phyloP scores from a whole-genome alignment of 2,329 filamentous ascomycete species.

The Fusarium metavorans region DNA sequence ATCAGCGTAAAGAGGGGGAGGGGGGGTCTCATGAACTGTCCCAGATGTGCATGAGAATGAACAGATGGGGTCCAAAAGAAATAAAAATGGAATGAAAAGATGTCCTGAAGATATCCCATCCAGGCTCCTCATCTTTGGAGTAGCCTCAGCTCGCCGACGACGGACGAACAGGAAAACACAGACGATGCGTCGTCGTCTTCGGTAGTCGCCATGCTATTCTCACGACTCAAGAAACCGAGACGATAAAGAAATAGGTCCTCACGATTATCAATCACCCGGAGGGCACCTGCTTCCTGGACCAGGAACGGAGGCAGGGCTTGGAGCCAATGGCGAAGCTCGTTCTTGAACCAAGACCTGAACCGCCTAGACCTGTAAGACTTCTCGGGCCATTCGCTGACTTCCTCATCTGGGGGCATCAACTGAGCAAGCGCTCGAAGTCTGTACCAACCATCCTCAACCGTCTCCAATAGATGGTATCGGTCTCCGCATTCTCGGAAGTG shows the following conservation, averaged over 20 bases:
- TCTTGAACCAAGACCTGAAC: not conserved
- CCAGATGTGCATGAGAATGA: not conserved
- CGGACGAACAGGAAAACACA: not conserved
- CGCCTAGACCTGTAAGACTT: not conserved
- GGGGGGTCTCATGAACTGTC: not conserved
- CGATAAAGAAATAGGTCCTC: not conserved
- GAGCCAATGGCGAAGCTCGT: not conserved
- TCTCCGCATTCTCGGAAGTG: not conserved
- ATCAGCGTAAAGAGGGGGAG: too few species aligned
- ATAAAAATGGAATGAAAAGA: not conserved
- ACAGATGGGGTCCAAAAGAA: not conserved
- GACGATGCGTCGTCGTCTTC: not conserved
- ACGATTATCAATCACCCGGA: not conserved
- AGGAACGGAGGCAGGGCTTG: not conserved
- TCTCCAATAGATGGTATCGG: not conserved
- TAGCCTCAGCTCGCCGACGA: not conserved
- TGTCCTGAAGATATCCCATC: not conserved
- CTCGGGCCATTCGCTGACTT: not conserved
- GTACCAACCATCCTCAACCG: not conserved
- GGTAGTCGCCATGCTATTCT: not conserved
- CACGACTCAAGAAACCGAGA: not conserved
- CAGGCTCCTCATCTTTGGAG: not conserved
- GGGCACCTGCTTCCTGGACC: not conserved
- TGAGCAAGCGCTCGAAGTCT: not conserved
- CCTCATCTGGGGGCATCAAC: not conserved